Evolutionary conservation across 1,284 basidiomycete species (phyloP), one percentile per base, ranked within the genome.

Genomic region (Stereum hirsutum): DNA sequence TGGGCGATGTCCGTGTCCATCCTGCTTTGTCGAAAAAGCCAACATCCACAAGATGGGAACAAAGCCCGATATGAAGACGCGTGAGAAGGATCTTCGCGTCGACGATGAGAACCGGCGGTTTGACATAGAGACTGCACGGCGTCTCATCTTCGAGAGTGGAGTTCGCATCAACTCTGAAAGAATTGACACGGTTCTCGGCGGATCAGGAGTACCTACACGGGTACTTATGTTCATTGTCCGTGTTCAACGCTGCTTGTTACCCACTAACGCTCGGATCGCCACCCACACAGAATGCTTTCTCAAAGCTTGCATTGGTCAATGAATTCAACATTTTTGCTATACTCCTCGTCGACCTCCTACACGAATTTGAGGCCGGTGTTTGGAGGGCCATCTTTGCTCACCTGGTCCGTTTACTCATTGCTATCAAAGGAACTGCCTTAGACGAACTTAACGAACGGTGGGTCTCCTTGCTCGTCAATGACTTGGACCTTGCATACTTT

Each of bases 361-460:
- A 58, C 28, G 48, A 57, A 35, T 46, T 52, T 23, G 42, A 57
- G 25, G 45, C 57, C 11, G 52, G 54, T 4, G 46, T 57, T 0
- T 59, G 56, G 58, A 61, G 58, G 43, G 36, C 42, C 7, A 3
- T 56, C 0, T 49, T 62, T 19, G 49, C 31, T 0, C 57, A 60
- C 32, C 37, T 62, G 0, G 41, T 61, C 3, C 45, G 47, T 1
- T 52, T 61, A 4, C 41, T 60, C 0, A 15, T 52, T n/a, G 41
- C 49, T 0, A 10, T 38, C 1, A 49, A 44, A 3, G 19, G 37
- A 10, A 19, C 21, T 5, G 12, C 23, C 12, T 10, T 54, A 6
- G 23, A 42, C 17, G 44, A 46, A 21, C 32, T 55, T 0, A 39
- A 45, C 23, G 10, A n/a, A 5, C 8, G 43, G 43, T 45, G 11